Conservation (phyloP, 768 basidiomycete species). For the Trametes elegans region DNA sequence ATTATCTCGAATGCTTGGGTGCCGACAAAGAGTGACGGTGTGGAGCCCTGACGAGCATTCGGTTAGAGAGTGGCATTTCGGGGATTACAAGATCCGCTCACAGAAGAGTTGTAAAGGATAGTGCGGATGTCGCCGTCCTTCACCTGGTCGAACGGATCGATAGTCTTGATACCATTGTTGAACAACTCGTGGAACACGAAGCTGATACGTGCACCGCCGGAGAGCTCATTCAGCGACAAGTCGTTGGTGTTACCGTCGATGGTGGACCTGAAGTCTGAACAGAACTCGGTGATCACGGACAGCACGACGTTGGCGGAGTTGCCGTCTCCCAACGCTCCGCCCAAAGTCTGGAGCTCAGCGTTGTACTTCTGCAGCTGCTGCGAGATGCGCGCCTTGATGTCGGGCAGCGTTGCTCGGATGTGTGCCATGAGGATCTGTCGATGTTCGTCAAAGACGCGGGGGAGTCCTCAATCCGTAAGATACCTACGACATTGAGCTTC, state of each 20-base stretch:
- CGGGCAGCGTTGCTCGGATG: slow-evolving; percentile 95
- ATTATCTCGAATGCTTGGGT: slow-evolving; percentile 98
- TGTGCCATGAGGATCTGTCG: slow-evolving; percentile 96
- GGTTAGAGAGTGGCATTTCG: no score
- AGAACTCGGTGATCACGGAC: slow-evolving; percentile 98
- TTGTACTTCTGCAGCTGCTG: slow-evolving; percentile 88
- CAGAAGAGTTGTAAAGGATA: slow-evolving; percentile 96
- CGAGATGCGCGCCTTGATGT: slow-evolving; percentile 96
- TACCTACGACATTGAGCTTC: slow-evolving; percentile 87
- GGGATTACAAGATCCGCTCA: no score
- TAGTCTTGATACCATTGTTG: slow-evolving; percentile 92
- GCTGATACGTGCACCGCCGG: slow-evolving; percentile 97
- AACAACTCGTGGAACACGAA: slow-evolving; percentile 99
- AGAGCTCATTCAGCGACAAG: slow-evolving; percentile 90
- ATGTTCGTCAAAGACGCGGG: slow-evolving; percentile 57
- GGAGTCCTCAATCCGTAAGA: slow-evolving; percentile 93
- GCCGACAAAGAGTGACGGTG: slow-evolving; percentile 94
- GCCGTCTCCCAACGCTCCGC: slow-evolving; percentile 82
- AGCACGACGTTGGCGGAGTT: slow-evolving; percentile 91
- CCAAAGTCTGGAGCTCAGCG: slow-evolving; percentile 77
- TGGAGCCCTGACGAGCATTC: slow-evolving; percentile 76
- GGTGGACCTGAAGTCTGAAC: slow-evolving; percentile 91
- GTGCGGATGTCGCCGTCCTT: slow-evolving; percentile 98
- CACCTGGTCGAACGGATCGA: slow-evolving; percentile 98
- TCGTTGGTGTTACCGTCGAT: slow-evolving; percentile 99